Evolutionary conservation across 768 basidiomycete species (phyloP).

Genomic region (Xerocomus brunneocitrinus): DNA sequence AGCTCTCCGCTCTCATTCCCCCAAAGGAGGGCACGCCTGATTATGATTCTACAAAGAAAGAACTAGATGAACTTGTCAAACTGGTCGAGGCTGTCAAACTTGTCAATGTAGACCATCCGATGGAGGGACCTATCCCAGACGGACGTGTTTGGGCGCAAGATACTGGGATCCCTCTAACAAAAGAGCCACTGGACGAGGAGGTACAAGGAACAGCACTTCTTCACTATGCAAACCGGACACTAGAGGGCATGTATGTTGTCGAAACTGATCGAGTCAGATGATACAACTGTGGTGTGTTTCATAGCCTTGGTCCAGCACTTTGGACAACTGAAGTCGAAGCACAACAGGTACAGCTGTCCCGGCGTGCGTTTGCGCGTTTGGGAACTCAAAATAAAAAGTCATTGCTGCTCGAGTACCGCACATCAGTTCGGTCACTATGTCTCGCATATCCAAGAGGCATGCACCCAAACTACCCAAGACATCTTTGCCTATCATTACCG

Average conservation of each 20-base stretch:
- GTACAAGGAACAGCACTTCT: slow-evolving; percentile 45
- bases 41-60: slow-evolving; percentile 46
- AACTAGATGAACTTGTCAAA: slow-evolving; percentile 67
- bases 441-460: no score
- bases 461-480: no score
- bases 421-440: no score
- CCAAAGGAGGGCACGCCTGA: slow-evolving; percentile 56
- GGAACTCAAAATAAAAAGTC: no score
- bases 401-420: no score
- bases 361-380: no score
- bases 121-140: slow-evolving; percentile 32
- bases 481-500: no score
- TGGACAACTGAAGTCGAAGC: neutral
- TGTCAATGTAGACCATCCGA: slow-evolving; percentile 39
- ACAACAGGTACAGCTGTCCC: neutral
- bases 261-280: slow-evolving; percentile 38
- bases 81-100: slow-evolving; percentile 80
- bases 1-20: slow-evolving; percentile 67
- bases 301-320: neutral
- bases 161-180: slow-evolving; percentile 29
- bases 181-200: slow-evolving; percentile 18
- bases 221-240: slow-evolving; percentile 43
- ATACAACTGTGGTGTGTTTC: slow-evolving; percentile 5
- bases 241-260: slow-evolving; percentile 57
- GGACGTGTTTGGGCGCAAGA: slow-evolving; percentile 41